These are phyloP conservation scores for Echinosophora koreensis DNA, from an alignment of 306 rosid genomes.

Conservation along the genomic window DNA sequence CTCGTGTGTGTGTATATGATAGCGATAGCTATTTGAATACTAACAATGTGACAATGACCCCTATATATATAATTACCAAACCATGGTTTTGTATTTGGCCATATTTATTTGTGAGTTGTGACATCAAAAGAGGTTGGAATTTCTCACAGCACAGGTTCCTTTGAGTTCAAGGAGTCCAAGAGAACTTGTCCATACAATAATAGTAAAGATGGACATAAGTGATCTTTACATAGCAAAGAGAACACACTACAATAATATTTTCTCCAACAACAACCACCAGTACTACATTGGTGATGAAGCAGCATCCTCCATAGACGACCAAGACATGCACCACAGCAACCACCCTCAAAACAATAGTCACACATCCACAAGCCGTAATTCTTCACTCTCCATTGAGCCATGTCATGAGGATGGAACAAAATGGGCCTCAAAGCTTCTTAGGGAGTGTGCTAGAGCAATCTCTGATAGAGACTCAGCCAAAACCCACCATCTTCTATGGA, in stretches of 20 bases:
- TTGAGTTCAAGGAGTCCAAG: constrained; percentile 39
- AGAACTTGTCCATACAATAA: constrained; percentile 5
- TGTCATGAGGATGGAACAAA: constrained; percentile 36
- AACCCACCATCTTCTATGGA: constrained; percentile 85
- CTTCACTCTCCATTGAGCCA: constrained; percentile 53
- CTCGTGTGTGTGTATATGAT: background rate
- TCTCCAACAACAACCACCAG: constrained; percentile 30
- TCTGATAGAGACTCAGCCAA: constrained; percentile 66
- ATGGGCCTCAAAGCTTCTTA: constrained; percentile 76
- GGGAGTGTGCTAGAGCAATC: constrained; percentile 80
- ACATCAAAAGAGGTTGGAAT: constrained; percentile 28
- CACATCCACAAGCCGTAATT: constrained; percentile 62
- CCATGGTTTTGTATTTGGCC: constrained; percentile 45
- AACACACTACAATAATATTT: constrained; percentile 37
- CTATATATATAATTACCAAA: constrained; percentile 38
- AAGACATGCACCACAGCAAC: constrained; percentile 56
- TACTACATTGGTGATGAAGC: constrained; percentile 13
- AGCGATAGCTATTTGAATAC: constrained; percentile 25
- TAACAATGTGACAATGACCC: constrained; percentile 31
- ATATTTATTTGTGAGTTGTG: constrained; percentile 2
- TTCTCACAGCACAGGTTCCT: background rate
- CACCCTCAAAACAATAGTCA: constrained; percentile 38
- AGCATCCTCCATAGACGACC: constrained; percentile 47
- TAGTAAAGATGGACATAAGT: constrained; percentile 54
- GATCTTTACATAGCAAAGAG: constrained; percentile 55